Conservation (phyloP, 352 stramenopile species). For the Pythium dissotocum region DNA sequence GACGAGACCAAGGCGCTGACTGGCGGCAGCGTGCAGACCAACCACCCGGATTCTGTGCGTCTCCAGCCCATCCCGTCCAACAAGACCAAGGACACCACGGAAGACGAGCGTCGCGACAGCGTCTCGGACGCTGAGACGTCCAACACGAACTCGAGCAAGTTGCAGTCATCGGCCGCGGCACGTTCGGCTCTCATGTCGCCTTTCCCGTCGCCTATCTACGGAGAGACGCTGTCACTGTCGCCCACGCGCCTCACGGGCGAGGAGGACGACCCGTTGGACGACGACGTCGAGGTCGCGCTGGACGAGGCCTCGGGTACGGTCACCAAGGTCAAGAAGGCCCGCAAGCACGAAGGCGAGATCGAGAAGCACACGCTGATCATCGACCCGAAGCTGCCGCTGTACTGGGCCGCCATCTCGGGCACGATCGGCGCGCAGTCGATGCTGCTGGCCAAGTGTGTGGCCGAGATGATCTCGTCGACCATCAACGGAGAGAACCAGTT, state of each 20-base stretch:
- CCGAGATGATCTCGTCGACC: slow-evolving; percentile 81
- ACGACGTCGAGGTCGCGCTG: slow-evolving; percentile 59
- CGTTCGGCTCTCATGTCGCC: slow-evolving; percentile 74
- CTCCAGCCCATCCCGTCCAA: slow-evolving; percentile 16
- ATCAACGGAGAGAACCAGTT: slow-evolving; percentile 88
- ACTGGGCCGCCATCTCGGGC: slow-evolving; percentile 86
- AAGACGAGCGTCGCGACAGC: slow-evolving; percentile 1
- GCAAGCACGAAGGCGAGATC: slow-evolving; percentile 63
- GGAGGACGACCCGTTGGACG: slow-evolving; percentile 28
- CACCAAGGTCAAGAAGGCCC: slow-evolving; percentile 44
- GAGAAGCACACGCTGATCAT: slow-evolving; percentile 87
- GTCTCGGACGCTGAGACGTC: background rate
- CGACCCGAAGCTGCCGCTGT: slow-evolving; percentile 82
- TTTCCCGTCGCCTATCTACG: slow-evolving; percentile 44
- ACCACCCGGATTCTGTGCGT: slow-evolving; percentile 19
- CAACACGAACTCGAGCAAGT: slow-evolving; percentile 7
- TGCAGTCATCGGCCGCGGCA: background rate
- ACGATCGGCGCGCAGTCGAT: slow-evolving; percentile 83
- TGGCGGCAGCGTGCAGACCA: background rate
- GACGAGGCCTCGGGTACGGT: slow-evolving; percentile 48
- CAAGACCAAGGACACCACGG: slow-evolving; percentile 1
- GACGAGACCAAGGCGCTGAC: slow-evolving; percentile 41
- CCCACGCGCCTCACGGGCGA: slow-evolving; percentile 22
- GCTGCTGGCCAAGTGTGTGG: slow-evolving; percentile 83
- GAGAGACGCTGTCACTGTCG: slow-evolving; percentile 29